Evolutionary conservation across 2,329 filamentous ascomycete genomes (phyloP), one percentile per base, ranked within the genome.

Genomic region (Laburnicola sp.): DNA sequence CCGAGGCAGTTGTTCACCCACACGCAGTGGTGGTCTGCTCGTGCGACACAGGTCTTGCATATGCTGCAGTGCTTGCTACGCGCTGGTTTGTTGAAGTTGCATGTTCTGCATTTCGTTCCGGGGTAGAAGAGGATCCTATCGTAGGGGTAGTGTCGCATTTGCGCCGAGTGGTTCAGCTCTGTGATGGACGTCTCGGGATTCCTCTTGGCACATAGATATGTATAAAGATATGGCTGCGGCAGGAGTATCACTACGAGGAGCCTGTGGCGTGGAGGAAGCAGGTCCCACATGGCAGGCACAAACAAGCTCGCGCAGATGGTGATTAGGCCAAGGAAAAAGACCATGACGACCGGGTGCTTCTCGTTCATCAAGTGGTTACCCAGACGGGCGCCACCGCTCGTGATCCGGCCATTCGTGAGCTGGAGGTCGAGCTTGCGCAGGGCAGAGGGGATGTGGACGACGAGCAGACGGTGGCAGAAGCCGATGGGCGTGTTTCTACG

Each of bases 1-100:
- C 94, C 94, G 3, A 99, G 87, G 69, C 94, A 99, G 64, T 93
- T 96, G 75, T 96, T 97, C 72, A 99, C 90, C 81, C 96, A 99
- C 51, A 97, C 86, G 74, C 94, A 99, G 75, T 99, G 94, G 70
- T 99, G 94, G 70, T 99, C 94, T 64, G 87, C 82, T 61, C 88
- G 86, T 21, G 89, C 85, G 31, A 99, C 82, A 73, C 94, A 99
- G 21, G 83, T 83, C 64, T 91, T 89, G 80, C 94, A 99, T 43
- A 96, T 81, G 58, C 83, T 85, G 79, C 94, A 99, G 76, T 99
- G 94, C 75, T 99, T 99, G 60, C 89, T 95, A 39, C 94, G 85
- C 6, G 94, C 86, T 1, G 94, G 94, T 72, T 99, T 99, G 45
- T 88, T 75, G 35, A 91, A 78, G 36, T 82, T 78, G 75, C 94